phyloP scores from a whole-genome alignment of 345 rosid species.

The Cochlearia excelsa region DNA sequence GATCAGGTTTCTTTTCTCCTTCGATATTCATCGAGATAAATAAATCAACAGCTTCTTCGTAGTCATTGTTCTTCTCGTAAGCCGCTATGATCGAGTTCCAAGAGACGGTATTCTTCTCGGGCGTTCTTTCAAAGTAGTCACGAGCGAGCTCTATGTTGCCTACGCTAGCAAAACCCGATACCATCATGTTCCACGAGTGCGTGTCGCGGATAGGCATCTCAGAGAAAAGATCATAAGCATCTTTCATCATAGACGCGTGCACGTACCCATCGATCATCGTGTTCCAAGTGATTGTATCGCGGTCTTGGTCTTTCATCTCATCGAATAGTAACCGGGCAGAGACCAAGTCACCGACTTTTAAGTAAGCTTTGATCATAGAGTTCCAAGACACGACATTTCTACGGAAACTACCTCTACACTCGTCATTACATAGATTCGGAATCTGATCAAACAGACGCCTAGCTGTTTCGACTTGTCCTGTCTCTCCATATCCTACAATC shows the following conservation, averaged over 20 bases:
- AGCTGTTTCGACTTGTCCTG: conserved; percentile 56
- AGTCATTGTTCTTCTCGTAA: conserved; percentile 52
- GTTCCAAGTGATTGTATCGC: conserved; percentile 71
- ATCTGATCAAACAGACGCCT: conserved; percentile 53
- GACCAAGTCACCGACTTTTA: conserved; percentile 51
- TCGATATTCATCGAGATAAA: conserved; percentile 52
- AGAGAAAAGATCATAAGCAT: conserved; percentile 51
- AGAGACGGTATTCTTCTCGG: conserved; percentile 51
- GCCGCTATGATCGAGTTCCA: conserved; percentile 78
- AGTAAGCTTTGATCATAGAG: conserved; percentile 69
- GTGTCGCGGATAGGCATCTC: conserved; percentile 56
- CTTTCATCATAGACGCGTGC: conserved; percentile 44
- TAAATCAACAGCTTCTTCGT: conserved; percentile 48
- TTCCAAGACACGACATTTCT: conserved; percentile 75
- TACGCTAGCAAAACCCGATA: conserved; percentile 50
- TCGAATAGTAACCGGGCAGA: conserved; percentile 62
- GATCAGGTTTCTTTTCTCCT: conserved; percentile 59
- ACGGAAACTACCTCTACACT: conserved; percentile 26
- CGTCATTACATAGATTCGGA: conserved; percentile 29
- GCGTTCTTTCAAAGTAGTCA: conserved; percentile 52
- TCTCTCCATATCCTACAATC: conserved; percentile 72
- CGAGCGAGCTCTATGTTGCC: conserved; percentile 46
- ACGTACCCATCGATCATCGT: conserved; percentile 72
- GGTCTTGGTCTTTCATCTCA: conserved; percentile 47
- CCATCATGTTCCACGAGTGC: conserved; percentile 62